Base-by-base conservation (phyloP, 768 basidiomycete genomes). In the Lactifluus volemus region DNA sequence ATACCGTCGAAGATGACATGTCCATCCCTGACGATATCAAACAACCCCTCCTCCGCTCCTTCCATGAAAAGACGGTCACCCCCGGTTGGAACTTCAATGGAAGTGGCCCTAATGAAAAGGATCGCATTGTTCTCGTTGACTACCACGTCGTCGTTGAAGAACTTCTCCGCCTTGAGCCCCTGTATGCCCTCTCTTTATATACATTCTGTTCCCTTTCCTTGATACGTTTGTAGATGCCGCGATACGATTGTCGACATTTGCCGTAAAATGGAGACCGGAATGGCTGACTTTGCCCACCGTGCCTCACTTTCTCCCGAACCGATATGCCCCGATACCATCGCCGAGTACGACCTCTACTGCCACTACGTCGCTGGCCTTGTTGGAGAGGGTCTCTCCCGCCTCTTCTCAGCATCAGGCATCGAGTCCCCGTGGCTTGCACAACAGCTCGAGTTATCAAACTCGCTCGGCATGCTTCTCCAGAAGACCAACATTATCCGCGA, bases 1-100 rank as follows among this genome's bases (percentile, higher is more conserved):
- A 99, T 72, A 99, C 96, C 4, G 83, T 99, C 64, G 96, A 98
- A 73, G 96, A 99, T 73, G 96, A 99, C 76, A 98, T 98, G 94
- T 90, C 93, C 0, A 83, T 99, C 59, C 80, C 90, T 0, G 91
- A 93, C 72, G 76, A 83, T 17, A 72, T 86, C 67, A 99, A 99
- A 71, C 90, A 93, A 56, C 87, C 91, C 3, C 68, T 98, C 32
- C 79, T 99, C 38, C 84, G 91, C 10, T 74, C 83, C 1, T 94
- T 98, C 74, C 87, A 95, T 75, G 72, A 84, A 68, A 83, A 87
- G 67, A 86, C 89, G 5, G 76, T 88, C 25, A 83, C 84, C 4
- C 85, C 89, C 0, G 94, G 92, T 29, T 98, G 94, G 93, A 85
- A 77, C 17, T 99, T 89, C 71, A 76, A 81, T 44, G 92, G 84